phyloP scores from a whole-genome alignment of 345 rosid genomes.

The Linum tenue region DNA sequence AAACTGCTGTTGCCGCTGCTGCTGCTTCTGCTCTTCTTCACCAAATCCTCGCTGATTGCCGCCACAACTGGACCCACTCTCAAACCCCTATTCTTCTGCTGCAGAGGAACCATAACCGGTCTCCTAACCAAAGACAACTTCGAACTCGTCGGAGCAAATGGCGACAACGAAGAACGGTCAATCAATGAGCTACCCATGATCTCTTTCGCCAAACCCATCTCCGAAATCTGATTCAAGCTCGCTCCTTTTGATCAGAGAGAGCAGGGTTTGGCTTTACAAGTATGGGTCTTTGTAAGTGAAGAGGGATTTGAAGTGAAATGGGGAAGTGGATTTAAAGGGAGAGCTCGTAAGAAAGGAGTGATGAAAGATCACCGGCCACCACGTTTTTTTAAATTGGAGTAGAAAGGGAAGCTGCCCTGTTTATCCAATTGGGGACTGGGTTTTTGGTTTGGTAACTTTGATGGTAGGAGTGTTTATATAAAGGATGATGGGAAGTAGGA shows the following conservation, averaged over 20 bases:
- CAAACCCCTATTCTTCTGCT: neutral
- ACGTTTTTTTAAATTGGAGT: no score
- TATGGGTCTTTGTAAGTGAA: no score
- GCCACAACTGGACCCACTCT: slow-evolving; percentile 12
- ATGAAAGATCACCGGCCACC: no score
- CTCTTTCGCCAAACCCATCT: slow-evolving; percentile 61
- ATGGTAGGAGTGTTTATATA: neutral
- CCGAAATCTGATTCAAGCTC: neutral
- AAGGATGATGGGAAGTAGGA: no score
- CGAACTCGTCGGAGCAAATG: neutral
- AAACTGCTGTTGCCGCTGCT: neutral
- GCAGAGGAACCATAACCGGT: neutral
- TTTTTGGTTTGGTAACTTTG: neutral
- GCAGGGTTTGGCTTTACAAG: neutral
- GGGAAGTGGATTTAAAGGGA: no score
- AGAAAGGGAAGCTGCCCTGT: no score
- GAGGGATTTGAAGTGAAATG: neutral
- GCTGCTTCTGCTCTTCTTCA: slow-evolving; percentile 14
- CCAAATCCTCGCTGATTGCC: slow-evolving; percentile 69
- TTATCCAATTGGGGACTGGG: neutral
- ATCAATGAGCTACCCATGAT: slow-evolving; percentile 26
- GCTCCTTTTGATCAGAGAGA: neutral
- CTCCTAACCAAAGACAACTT: neutral
- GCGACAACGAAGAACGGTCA: neutral
- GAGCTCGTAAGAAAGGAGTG: no score